A percentile compares a stretch with the other conserved stretches of the same genome.
These are phyloP conservation scores for Debaryomyces hansenii DNA, from an alignment of 805 yeast genomes.

Conservation along the genomic window DNA sequence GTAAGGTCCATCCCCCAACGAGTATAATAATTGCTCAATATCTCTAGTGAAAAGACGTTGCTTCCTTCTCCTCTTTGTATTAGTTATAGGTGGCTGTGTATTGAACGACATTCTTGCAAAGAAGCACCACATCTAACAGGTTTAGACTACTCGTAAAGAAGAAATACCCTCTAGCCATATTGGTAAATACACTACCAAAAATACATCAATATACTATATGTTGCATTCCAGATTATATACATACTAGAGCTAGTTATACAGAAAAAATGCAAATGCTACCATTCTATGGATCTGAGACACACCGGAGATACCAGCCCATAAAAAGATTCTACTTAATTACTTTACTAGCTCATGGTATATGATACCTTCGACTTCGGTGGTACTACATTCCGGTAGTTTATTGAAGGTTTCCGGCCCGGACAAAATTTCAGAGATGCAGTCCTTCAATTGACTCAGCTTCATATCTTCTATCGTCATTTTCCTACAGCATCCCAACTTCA, in stretches of 20 bases:
- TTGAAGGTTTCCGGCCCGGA: neutral
- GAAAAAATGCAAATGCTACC: too few relatives aligned
- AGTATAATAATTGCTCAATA: conserved; percentile 39
- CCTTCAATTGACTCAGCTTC: neutral
- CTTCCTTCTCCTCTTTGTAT: conserved; percentile 23
- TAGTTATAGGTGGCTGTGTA: conserved; percentile 7
- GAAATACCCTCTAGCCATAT: neutral
- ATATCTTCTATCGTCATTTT: conserved; percentile 1
- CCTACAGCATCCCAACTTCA: conserved; percentile 10
- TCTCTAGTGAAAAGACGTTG: conserved; percentile 42
- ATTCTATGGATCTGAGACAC: too few relatives aligned
- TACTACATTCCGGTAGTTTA: neutral
- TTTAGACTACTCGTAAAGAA: too few relatives aligned
- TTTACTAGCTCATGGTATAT: conserved; percentile 3
- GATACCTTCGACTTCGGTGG: neutral
- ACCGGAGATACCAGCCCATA: neutral
- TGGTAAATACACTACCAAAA: neutral
- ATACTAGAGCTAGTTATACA: too few relatives aligned
- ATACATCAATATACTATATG: too few relatives aligned
- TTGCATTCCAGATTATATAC: too few relatives aligned
- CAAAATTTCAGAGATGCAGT: neutral
- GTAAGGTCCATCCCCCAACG: conserved; percentile 44
- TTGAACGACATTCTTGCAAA: neutral
- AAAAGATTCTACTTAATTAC: neutral
- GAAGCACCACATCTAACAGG: neutral